A percentile compares a stretch with the other conserved stretches of the same genome.
These are phyloP conservation scores for Microstroma glucosiphilum DNA, from an alignment of 1,284 basidiomycete genomes.

Conservation along the genomic window DNA sequence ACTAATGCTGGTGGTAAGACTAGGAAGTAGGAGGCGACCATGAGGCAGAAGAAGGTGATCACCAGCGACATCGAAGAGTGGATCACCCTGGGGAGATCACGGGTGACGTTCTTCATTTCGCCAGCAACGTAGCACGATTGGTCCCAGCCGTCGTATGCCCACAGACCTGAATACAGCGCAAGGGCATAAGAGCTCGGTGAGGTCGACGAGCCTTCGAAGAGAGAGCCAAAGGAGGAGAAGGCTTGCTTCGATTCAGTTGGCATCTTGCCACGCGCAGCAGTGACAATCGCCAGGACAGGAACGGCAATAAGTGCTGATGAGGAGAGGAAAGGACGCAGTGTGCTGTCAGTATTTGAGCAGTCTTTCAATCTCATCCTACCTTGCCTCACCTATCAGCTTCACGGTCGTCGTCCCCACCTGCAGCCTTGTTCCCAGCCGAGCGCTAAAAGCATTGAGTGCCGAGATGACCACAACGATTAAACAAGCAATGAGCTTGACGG, in stretches of 20 bases:
- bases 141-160: constrained; percentile 94
- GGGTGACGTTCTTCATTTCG: constrained; percentile 74
- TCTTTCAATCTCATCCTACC: neutral
- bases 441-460: constrained; percentile 69
- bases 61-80: constrained; percentile 79
- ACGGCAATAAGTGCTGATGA: constrained; percentile 59
- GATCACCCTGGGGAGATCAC: constrained; percentile 81
- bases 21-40: constrained; percentile 85
- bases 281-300: constrained; percentile 66
- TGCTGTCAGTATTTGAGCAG: neutral
- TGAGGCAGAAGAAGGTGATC: constrained; percentile 68
- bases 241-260: constrained; percentile 24
- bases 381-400: constrained; percentile 59
- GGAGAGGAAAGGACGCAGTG: neutral
- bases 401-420: constrained; percentile 78
- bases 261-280: constrained; percentile 60
- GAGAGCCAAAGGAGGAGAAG: constrained; percentile 26
- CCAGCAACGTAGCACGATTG: constrained; percentile 73
- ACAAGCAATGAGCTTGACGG: constrained; percentile 80
- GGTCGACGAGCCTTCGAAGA: constrained; percentile 69
- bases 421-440: constrained; percentile 70
- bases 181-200: constrained; percentile 81
- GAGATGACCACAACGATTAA: constrained; percentile 68
- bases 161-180: constrained; percentile 88
- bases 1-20: constrained; percentile 69